A percentile compares a stretch with the other conserved stretches of the same genome.
Evolutionary conservation across 2,329 filamentous ascomycete genomes (phyloP).

Genomic region (Sphaerostilbella broomeana): DNA sequence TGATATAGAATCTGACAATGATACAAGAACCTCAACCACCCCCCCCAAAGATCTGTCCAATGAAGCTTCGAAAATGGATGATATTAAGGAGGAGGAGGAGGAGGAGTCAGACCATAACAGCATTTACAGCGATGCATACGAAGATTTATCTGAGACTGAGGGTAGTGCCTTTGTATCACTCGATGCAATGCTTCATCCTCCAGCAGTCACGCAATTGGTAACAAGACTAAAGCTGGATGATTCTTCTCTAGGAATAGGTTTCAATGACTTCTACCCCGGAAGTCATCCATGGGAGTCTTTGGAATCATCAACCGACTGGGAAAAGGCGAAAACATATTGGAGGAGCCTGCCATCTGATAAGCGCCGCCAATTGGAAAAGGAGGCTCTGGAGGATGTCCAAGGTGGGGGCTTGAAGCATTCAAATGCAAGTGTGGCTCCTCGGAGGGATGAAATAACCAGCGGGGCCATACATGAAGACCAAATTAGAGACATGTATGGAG

Average conservation of each 20-base stretch:
- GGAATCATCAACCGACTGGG: constrained; percentile 49
- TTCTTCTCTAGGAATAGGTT: neutral
- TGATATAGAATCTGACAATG: no score
- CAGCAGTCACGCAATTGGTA: constrained; percentile 22
- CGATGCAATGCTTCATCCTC: constrained; percentile 62
- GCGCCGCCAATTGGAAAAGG: constrained; percentile 54
- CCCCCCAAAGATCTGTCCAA: no score
- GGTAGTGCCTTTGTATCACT: constrained; percentile 65
- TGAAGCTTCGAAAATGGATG: no score
- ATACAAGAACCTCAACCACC: neutral
- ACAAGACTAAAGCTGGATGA: neutral
- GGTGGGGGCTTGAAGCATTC: no score
- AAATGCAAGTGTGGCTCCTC: no score
- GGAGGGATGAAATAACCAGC: no score
- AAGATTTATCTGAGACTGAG: constrained; percentile 61
- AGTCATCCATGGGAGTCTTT: constrained; percentile 1
- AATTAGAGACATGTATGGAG: no score
- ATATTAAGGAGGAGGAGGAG: constrained; percentile 33
- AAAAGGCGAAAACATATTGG: constrained; percentile 64
- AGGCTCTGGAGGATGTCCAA: constrained; percentile 47
- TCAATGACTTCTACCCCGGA: no score
- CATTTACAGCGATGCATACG: constrained; percentile 71
- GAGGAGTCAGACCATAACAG: constrained; percentile 46
- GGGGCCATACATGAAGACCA: no score
- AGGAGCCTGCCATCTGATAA: constrained; percentile 56